These are phyloP conservation scores for Pseudogymnoascus sp. DNA, from an alignment of 2,329 filamentous ascomycete species.

Conservation along the genomic window DNA sequence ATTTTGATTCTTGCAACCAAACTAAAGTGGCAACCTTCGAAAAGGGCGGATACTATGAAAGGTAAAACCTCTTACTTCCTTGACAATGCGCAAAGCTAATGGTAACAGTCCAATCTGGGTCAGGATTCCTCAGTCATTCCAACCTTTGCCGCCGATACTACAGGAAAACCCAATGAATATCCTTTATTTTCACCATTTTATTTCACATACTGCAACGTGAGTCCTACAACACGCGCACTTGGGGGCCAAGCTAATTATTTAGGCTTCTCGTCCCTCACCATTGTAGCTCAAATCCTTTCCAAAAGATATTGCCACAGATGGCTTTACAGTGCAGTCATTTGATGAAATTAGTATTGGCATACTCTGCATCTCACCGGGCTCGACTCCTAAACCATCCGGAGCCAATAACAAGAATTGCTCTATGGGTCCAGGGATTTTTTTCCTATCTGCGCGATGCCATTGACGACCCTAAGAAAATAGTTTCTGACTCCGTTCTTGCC, in stretches of 20 bases:
- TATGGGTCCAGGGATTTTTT: slow-evolving; percentile 73
- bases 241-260: slow-evolving; percentile 60
- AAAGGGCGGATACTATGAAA: slow-evolving; percentile 59
- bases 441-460: slow-evolving; percentile 62
- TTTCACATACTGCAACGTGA: slow-evolving; percentile 10
- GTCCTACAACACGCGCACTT: neutral
- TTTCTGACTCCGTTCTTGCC: slow-evolving; percentile 66
- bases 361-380: slow-evolving; percentile 76
- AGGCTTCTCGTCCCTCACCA: slow-evolving; percentile 47
- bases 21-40: slow-evolving; percentile 46
- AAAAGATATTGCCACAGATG: slow-evolving; percentile 47
- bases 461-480: slow-evolving; percentile 49
- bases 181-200: slow-evolving; percentile 59
- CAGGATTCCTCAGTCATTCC: slow-evolving; percentile 30
- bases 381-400: slow-evolving; percentile 65
- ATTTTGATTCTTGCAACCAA: slow-evolving; percentile 41
- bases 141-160: slow-evolving; percentile 44
- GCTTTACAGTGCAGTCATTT: slow-evolving; percentile 62
- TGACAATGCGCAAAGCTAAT: slow-evolving; percentile 27
- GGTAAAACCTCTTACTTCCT: slow-evolving; percentile 53
- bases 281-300: slow-evolving; percentile 44
- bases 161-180: slow-evolving; percentile 72
- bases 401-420: slow-evolving; percentile 67
- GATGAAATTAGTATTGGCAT: slow-evolving; percentile 68
- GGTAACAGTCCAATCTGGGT: neutral